These are phyloP conservation scores for Xylariaceae sp. DNA, from an alignment of 2,329 filamentous ascomycete genomes.

Conservation along the genomic window DNA sequence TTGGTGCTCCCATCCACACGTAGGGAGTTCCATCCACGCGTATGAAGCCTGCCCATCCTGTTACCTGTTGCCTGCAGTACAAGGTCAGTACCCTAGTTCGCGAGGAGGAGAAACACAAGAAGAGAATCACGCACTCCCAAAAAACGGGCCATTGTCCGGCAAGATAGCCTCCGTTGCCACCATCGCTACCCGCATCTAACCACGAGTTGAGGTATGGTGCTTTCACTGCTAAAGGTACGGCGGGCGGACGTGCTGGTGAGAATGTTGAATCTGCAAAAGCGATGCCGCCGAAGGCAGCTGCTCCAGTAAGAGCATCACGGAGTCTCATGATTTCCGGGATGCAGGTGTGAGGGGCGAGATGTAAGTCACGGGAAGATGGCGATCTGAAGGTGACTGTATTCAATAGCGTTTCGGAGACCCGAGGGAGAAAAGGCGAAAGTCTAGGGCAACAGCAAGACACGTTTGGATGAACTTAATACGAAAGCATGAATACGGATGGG, in stretches of 20 bases:
- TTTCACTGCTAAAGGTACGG: conserved; percentile 68
- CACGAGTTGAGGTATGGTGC: conserved; percentile 72
- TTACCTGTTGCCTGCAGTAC: conserved; percentile 43
- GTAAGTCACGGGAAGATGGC: too few species aligned
- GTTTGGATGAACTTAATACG: too few species aligned
- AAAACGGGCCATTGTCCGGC: conserved; percentile 66
- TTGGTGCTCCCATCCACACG: conserved; percentile 63
- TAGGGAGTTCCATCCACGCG: conserved; percentile 61
- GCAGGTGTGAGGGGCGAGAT: too few species aligned
- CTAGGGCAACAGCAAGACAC: neutral
- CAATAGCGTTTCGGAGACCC: too few species aligned
- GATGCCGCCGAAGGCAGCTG: conserved; percentile 24
- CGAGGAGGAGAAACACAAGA: neutral
- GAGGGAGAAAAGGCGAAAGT: too few species aligned
- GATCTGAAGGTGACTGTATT: too few species aligned
- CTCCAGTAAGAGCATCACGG: conserved; percentile 19
- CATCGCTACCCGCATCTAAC: conserved; percentile 58
- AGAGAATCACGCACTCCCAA: conserved; percentile 53
- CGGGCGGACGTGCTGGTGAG: conserved; percentile 59
- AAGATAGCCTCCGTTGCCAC: conserved; percentile 61
- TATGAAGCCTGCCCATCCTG: conserved; percentile 66
- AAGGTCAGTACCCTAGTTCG: conserved; percentile 10
- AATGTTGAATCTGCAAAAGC: conserved; percentile 48
- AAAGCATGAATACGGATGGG: conserved; percentile 3
- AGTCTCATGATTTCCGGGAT: conserved; percentile 19